Evolutionary conservation across 2,329 filamentous ascomycete genomes (phyloP), one percentile per base, ranked within the genome.

Genomic region (Myriosclerotinia duriaeana): DNA sequence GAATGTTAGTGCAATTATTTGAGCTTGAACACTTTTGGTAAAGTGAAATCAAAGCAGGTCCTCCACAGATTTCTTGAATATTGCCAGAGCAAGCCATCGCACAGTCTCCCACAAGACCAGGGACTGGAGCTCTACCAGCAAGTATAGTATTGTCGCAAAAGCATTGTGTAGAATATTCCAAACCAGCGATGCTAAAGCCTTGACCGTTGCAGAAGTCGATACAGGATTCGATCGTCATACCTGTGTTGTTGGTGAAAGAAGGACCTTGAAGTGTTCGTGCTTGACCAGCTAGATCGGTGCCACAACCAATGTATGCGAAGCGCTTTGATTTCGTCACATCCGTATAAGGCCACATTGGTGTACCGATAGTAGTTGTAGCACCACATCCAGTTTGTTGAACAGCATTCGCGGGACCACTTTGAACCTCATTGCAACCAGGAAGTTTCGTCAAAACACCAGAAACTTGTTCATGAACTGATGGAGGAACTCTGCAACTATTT

Each of bases 251-350:
- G 11, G 66, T 64, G 2, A 65, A 50, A 5, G 42, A 22, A 22
- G 58, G 54, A 8, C 68, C 56, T 30, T 36, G 46, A 6, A 67
- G 36, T 40, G 65, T 67, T 17, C 79, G 80, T 52, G 81, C 79
- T 62, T 77, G 69, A 58, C 68, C 69, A 26, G 77, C 78, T 65
- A 78, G 72, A 68, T 85, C 83, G 38, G 78, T 80, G 72, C 84
- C 89, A 78, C 88, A 91, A 65, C 88, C 88, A n/a, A 83, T 74
- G 70, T 85, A 82, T 53, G 79, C 78, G 80, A 87, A 91, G 55
- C 81, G 79, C 64, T 79, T 78, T 54, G 83, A 78, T 34, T 71
- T 71, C 3, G 80, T 81, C 36, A 82, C 75, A 61, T 83, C 77
- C 26, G 76, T 78, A 69, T 79, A 81, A 68, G 77, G 76, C 34